Evolutionary conservation across 352 stramenopile genomes (phyloP).

Genomic region (Phytophthora multivora): DNA sequence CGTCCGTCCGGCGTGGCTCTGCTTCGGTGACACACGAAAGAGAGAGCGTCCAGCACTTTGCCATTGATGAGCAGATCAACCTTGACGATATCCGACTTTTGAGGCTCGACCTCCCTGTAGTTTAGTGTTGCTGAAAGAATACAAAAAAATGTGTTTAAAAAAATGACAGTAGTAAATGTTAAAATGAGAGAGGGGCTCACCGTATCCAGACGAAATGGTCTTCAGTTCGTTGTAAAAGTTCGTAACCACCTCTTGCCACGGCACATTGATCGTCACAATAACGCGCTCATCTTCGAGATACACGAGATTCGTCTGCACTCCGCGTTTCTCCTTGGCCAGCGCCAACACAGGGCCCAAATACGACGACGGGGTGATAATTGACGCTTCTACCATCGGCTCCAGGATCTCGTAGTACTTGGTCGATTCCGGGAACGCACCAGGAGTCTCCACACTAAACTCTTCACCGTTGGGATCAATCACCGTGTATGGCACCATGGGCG

Average conservation of each 20-base stretch:
- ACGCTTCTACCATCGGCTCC: slow-evolving; percentile 97
- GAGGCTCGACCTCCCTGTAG: slow-evolving; percentile 92
- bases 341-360: slow-evolving; percentile 96
- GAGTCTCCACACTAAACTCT: slow-evolving; percentile 63
- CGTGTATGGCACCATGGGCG: slow-evolving; percentile 98
- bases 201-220: slow-evolving; percentile 95
- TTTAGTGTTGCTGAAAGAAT: slow-evolving; percentile 86
- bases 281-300: slow-evolving; percentile 96
- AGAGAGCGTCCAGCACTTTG: slow-evolving; percentile 95
- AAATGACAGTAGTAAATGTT: background rate
- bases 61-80: slow-evolving; percentile 95
- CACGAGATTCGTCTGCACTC: slow-evolving; percentile 92
- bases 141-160: slow-evolving; percentile 3
- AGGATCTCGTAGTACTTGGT: slow-evolving; percentile 91
- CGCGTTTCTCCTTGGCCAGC: slow-evolving; percentile 91
- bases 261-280: slow-evolving; percentile 94
- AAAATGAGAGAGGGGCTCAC: slow-evolving; percentile 35
- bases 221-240: slow-evolving; percentile 99
- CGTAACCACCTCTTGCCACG: slow-evolving; percentile 99
- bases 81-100: slow-evolving; percentile 94
- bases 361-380: slow-evolving; percentile 95
- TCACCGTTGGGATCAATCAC: slow-evolving; percentile 69
- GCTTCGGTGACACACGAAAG: slow-evolving; percentile 96
- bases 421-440: slow-evolving; percentile 71
- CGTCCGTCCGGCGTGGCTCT: slow-evolving; percentile 82